Percentiles rank a stretch among this genome's conserved stretches.
Evolutionary conservation across 768 basidiomycete species (phyloP).

Genomic region (Fibroporia radiculosa): DNA sequence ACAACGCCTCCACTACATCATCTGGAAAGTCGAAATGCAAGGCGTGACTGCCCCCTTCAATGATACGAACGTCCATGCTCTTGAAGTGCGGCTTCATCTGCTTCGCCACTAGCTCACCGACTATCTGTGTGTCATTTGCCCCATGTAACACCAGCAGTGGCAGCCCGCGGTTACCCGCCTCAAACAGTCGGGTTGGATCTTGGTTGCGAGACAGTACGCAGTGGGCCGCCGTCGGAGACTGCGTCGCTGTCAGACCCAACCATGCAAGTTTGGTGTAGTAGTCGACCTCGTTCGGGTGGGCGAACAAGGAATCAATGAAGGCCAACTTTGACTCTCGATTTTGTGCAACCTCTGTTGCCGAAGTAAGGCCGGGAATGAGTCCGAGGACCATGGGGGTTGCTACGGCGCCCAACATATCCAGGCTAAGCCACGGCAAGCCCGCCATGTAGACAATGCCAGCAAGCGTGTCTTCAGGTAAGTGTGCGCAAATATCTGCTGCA

Average conservation of each 20-base stretch:
- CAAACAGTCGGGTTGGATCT: constrained; percentile 9
- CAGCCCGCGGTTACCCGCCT: constrained; percentile 9
- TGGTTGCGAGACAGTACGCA: constrained; percentile 8
- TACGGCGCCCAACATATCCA: constrained; percentile 4
- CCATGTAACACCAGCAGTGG: constrained; percentile 13
- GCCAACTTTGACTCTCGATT: constrained; percentile 10
- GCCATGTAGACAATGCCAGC: constrained; percentile 15
- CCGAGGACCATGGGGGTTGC: constrained; percentile 8
- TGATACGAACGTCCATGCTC: constrained; percentile 22
- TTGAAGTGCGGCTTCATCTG: constrained; percentile 26
- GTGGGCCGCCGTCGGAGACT: constrained; percentile 6
- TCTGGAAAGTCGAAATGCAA: constrained; percentile 25
- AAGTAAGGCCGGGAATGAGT: constrained; percentile 5
- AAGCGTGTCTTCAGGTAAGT: constrained; percentile 6
- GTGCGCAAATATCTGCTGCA: constrained; percentile 13
- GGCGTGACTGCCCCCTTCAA: constrained; percentile 27
- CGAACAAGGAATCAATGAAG: constrained; percentile 11
- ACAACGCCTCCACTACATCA: constrained; percentile 18
- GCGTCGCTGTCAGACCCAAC: constrained; percentile 7
- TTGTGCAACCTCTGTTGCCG: constrained; percentile 6
- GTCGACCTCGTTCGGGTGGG: neutral
- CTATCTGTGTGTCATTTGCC: constrained; percentile 14
- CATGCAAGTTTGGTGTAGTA: neutral
- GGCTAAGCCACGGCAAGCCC: constrained; percentile 9
- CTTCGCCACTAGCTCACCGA: constrained; percentile 18